Evolutionary conservation across 768 basidiomycete genomes (phyloP).

Genomic region (Tylopilus cervinicoccineus): DNA sequence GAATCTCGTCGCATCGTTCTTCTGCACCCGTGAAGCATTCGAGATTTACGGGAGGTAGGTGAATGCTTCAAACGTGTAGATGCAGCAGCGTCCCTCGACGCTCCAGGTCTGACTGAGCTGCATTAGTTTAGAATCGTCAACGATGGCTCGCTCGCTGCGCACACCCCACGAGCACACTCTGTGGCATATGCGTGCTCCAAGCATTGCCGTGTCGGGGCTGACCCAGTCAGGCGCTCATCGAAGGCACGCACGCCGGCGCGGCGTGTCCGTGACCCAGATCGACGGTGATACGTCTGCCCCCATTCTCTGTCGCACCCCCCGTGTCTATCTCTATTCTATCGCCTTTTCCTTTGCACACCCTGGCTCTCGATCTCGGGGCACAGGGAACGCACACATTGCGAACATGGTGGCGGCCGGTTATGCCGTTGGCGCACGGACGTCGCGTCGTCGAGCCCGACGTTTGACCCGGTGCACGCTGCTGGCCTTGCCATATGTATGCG

Average conservation of each 20-base stretch:
- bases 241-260: conserved; percentile 67
- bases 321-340: too few relatives aligned
- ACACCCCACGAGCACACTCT: conserved; percentile 61
- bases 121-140: conserved; percentile 73
- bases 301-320: not conserved
- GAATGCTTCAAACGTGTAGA: not conserved
- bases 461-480: conserved; percentile 71
- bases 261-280: conserved; percentile 77
- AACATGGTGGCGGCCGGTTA: conserved; percentile 53
- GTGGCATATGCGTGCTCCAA: conserved; percentile 74
- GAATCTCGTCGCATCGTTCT: conserved; percentile 69
- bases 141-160: conserved; percentile 77
- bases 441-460: conserved; percentile 71
- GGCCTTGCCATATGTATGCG: too few relatives aligned
- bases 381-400: conserved; percentile 74
- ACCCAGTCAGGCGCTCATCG: conserved; percentile 75
- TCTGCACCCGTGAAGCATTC: conserved; percentile 76
- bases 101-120: not conserved
- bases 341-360: too few relatives aligned
- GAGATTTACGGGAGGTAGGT: conserved; percentile 62
- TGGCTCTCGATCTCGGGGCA: not conserved
- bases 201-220: conserved; percentile 72
- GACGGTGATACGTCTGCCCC: conserved; percentile 58
- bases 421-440: conserved; percentile 45
- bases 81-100: not conserved